Conservation (phyloP, 1,139 yeast species). For the Blastobotrys aristatus region DNA sequence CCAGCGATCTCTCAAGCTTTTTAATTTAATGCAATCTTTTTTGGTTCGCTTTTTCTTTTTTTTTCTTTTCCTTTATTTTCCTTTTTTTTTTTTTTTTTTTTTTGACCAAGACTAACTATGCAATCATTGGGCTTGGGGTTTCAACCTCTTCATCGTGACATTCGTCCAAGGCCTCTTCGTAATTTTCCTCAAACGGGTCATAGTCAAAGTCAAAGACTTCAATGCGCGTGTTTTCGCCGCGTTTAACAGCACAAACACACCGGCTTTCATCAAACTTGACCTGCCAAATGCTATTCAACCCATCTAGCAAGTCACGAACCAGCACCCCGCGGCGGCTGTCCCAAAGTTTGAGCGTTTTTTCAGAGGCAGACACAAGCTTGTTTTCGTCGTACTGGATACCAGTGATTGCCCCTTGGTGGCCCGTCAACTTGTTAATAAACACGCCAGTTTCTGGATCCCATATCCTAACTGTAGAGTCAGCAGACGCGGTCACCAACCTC, state of each 20-base stretch:
- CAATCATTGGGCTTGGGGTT: neutral
- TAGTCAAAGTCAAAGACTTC: conserved; percentile 79
- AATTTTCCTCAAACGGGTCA: conserved; percentile 1
- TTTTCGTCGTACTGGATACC: conserved; percentile 89
- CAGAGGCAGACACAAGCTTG: conserved; percentile 84
- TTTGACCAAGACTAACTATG: too few species aligned
- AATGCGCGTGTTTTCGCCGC: conserved; percentile 59
- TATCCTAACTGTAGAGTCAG: conserved; percentile 83
- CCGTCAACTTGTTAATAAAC: conserved; percentile 59
- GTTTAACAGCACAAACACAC: conserved; percentile 91
- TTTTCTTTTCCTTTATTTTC: too few species aligned
- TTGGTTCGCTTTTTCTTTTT: too few species aligned
- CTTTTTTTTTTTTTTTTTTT: too few species aligned
- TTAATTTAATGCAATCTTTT: too few species aligned
- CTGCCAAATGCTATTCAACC: conserved; percentile 88
- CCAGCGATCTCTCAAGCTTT: too few species aligned
- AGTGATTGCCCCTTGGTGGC: conserved; percentile 85
- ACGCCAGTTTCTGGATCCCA: conserved; percentile 88
- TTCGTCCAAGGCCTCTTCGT: too few species aligned
- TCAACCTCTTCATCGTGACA: conserved; percentile 2
- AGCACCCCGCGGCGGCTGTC: conserved; percentile 72
- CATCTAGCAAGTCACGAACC: conserved; percentile 68
- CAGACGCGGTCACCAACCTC: conserved; percentile 91
- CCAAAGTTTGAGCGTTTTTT: conserved; percentile 76
- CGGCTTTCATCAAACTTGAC: conserved; percentile 79